phyloP scores from a whole-genome alignment of 2,329 filamentous ascomycete genomes.

The Botrytis byssoidea region DNA sequence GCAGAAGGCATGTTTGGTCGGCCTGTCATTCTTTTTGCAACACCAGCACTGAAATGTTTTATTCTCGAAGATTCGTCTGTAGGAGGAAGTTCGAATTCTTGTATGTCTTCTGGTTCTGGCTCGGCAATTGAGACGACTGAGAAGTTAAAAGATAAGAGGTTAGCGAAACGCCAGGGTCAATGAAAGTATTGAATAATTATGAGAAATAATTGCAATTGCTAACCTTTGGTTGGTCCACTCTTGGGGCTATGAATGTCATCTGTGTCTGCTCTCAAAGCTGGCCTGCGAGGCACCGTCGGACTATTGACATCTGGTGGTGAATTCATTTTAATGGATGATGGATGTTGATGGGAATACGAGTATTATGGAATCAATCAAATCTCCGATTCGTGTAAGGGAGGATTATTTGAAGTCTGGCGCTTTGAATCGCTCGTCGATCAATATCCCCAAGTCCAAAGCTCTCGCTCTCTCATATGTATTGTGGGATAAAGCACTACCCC shows the following conservation, averaged over 20 bases:
- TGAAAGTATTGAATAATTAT: not conserved
- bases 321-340: slow-evolving; percentile 9
- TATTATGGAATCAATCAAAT: not conserved
- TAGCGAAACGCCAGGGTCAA: not conserved
- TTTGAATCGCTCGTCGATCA: not conserved
- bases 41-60: slow-evolving; percentile 34
- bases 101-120: slow-evolving; percentile 31
- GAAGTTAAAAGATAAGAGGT: slow-evolving; percentile 24
- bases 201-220: slow-evolving; percentile 19
- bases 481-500: not conserved
- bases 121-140: slow-evolving; percentile 38
- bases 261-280: slow-evolving; percentile 17
- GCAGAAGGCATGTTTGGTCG: slow-evolving; percentile 28
- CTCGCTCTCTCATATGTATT: not conserved
- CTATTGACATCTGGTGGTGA: slow-evolving; percentile 10
- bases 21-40: slow-evolving; percentile 33
- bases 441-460: not conserved
- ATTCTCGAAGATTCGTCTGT: slow-evolving; percentile 29
- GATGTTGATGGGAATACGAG: not conserved
- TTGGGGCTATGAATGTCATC: slow-evolving; percentile 29
- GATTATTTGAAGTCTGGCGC: not conserved
- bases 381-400: not conserved
- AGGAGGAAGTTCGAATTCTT: slow-evolving; percentile 22
- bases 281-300: slow-evolving; percentile 13
- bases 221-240: slow-evolving; percentile 35